Percentiles rank a stretch among this genome's conserved stretches.
Conservation (phyloP, 202 grass and related monocot species). For the Carex sylvatica region DNA sequence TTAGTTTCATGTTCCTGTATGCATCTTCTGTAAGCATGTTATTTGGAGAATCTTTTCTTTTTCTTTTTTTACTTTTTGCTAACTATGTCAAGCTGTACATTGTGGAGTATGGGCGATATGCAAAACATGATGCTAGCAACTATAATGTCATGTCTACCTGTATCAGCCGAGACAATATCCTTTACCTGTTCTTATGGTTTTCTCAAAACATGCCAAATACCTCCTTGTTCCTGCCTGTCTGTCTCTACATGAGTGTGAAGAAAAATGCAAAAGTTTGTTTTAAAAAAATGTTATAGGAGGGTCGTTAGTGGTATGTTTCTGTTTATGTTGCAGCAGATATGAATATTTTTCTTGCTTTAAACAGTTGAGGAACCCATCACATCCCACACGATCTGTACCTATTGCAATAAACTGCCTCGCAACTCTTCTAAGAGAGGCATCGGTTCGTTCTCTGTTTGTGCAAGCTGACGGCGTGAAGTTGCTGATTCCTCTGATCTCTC, state of each 20-base stretch:
- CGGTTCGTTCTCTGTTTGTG: constrained; percentile 80
- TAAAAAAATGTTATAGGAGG: background rate
- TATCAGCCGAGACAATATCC: background rate
- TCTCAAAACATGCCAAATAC: background rate
- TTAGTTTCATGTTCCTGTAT: constrained; percentile 18
- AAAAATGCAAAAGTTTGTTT: background rate
- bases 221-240: background rate
- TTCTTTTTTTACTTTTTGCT: background rate
- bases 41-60: constrained; percentile 11
- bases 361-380: constrained; percentile 76
- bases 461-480: constrained; percentile 70
- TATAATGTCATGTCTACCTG: background rate
- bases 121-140: constrained; percentile 2
- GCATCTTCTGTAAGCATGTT: constrained; percentile 22
- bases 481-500: constrained; percentile 85
- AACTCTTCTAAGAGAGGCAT: constrained; percentile 60
- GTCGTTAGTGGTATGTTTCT: background rate
- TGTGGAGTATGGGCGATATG: background rate
- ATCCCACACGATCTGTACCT: constrained; percentile 68
- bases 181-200: background rate
- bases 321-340: background rate
- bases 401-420: constrained; percentile 63
- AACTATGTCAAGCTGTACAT: constrained; percentile 7
- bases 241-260: background rate
- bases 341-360: constrained; percentile 11